Evolutionary conservation across 2,329 filamentous ascomycete species (phyloP).

Genomic region (Parafenestella ontariensis): DNA sequence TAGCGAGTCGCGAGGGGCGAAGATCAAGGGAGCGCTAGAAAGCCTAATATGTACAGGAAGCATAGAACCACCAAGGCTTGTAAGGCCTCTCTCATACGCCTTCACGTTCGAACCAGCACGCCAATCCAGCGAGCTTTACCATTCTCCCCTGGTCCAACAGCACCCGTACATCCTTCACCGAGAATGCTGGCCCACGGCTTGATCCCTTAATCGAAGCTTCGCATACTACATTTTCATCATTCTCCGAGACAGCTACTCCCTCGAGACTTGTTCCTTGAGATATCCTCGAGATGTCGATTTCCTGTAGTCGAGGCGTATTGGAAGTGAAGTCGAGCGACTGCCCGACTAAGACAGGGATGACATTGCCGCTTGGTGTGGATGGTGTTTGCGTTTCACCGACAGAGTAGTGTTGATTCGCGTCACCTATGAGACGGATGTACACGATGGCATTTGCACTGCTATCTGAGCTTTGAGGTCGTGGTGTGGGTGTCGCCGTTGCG

Average conservation of each 20-base stretch:
- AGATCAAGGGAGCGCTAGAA: too few relatives aligned
- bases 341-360: conserved; percentile 24
- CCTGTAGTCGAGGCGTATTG: conserved; percentile 22
- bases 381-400: conserved; percentile 9
- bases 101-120: neutral
- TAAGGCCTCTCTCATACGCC: too few relatives aligned
- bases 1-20: neutral
- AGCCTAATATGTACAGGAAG: too few relatives aligned
- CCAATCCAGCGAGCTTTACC: conserved; percentile 22
- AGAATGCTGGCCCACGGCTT: conserved; percentile 13
- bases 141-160: conserved; percentile 13
- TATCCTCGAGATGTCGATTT: conserved; percentile 18
- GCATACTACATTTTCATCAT: conserved; percentile 19
- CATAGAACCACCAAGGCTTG: too few relatives aligned
- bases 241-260: conserved; percentile 9
- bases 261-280: conserved; percentile 7
- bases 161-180: conserved; percentile 12
- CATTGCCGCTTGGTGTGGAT: conserved; percentile 9
- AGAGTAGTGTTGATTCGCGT: conserved; percentile 15
- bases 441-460: neutral
- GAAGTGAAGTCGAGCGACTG: conserved; percentile 24
- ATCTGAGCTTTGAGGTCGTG: neutral
- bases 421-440: conserved; percentile 14
- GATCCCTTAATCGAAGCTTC: conserved; percentile 13
- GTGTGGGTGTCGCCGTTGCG: conserved; percentile 8